Evolutionary conservation across 768 basidiomycete species (phyloP), one percentile per base, ranked within the genome.

Genomic region (Termitomyces heimii): DNA sequence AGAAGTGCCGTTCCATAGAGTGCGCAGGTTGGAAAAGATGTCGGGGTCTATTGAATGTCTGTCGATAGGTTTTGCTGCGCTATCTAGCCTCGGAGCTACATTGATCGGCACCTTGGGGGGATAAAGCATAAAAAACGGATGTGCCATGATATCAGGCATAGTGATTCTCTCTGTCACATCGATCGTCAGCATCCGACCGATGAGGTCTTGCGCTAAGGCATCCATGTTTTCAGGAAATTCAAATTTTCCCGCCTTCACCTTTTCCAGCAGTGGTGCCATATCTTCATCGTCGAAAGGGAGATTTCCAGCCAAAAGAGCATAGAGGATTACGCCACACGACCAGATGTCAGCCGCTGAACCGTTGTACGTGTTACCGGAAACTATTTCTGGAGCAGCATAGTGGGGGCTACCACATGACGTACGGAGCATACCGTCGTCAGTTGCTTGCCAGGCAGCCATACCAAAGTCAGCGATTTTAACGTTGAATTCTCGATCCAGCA

Each of bases 391-490:
- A 13, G 91, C 90, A 18, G 94, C 94, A 58, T 98, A 97, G 69
- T 97, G 95, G 55, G 94, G 94, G 63, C 90, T 93, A 31, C 95
- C 95, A 63, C 95, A 97, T 24, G 89, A 88, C 0, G 94, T 97
- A 64, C 81, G 81, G 50, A 97, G 78, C 40, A 79, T 76, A 13
- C 73, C 77, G 50, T 72, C 74, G 10, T 70, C 62, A 37, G 79
- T 77, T 59, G 82, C 81, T 71, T 94, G 90, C 88, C 91, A 94
- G 34, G 90, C 89, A 4, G 94, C 94, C 91, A 97, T 94, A n/a
- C 95, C 94, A 68, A 97, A 95, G 72, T 98, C 95, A 2, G 92
- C 94, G 34, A 98, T 86, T 68, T 96, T 98, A 82, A 98, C 86
- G 63, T 93, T 94, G 61, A 80, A 82, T 65, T 91, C 75, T 39